Conservation (phyloP, 2,329 filamentous ascomycete genomes). For the Aspergillus pseudoglaucus region DNA sequence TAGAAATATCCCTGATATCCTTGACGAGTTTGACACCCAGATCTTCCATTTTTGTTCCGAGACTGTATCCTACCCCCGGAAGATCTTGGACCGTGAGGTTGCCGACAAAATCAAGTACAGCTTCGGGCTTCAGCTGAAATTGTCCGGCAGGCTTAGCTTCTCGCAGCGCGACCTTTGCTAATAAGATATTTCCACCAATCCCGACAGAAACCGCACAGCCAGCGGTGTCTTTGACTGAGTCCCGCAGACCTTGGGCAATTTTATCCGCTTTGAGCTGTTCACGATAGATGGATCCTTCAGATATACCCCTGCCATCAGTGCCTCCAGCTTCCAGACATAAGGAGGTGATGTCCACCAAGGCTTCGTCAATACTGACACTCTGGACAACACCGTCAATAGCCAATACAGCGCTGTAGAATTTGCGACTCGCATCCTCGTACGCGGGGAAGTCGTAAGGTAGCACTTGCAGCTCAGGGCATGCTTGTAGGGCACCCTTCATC, state of each 20-base stretch:
- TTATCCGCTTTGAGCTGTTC: constrained; percentile 74
- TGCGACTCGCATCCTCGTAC: constrained; percentile 83
- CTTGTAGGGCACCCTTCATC: constrained; percentile 83
- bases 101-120: constrained; percentile 69
- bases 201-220: constrained; percentile 87
- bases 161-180: constrained; percentile 83
- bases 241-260: constrained; percentile 61
- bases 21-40: constrained; percentile 75
- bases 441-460: constrained; percentile 93
- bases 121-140: constrained; percentile 76
- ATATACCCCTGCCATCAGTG: constrained; percentile 58
- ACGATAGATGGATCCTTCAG: constrained; percentile 63
- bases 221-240: constrained; percentile 65
- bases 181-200: constrained; percentile 82
- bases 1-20: constrained; percentile 70
- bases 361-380: constrained; percentile 95
- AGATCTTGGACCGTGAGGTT: constrained; percentile 71
- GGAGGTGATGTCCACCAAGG: constrained; percentile 73
- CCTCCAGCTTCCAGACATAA: constrained; percentile 60
- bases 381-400: constrained; percentile 77
- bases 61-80: constrained; percentile 87
- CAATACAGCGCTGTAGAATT: constrained; percentile 81
- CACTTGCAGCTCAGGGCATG: constrained; percentile 80
- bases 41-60: constrained; percentile 80
- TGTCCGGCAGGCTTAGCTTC: constrained; percentile 94